Base-by-base conservation (phyloP, 2,329 filamentous ascomycete genomes). In the Aspergillus neotritici region DNA sequence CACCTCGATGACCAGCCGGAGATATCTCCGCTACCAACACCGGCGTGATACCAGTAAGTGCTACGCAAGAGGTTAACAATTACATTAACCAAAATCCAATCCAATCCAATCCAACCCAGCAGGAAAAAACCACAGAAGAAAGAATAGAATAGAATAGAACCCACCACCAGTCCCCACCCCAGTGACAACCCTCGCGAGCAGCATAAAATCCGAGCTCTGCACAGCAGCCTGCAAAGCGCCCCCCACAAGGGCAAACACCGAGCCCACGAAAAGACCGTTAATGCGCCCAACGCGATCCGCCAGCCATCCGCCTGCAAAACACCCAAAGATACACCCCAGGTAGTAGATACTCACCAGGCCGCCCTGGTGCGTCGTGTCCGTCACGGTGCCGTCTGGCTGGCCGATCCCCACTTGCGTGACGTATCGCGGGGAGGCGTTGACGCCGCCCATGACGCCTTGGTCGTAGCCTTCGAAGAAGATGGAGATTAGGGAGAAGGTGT, bases 231-330 rank as follows among this genome's bases (percentile, higher is more conserved):
- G 73, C 32, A 78, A 58, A 3, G 70, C 70, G 12, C 71, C 75
- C 8, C 75, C 75, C 4, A 77, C 46, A 5, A 77, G 55, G 2
- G 71, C 71, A 49, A 76, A 73, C 30, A 71, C 41, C 1, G 73
- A 63, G 1, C 73, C 73, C 21, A 72, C 57, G 40, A 76, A 66
- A 33, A 77, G 58, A 37, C 72, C 72, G 43, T 72, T 74, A 52
- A 75, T 76, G 25, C 76, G 72, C n/a, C 76, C 76, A 31, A 76
- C 67, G 14, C 65, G 67, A 52, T 79, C 76, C n/a, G 71, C 76
- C 14, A 72, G 56, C 68, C 70, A 72, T 7, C 66, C 73, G 9
- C 73, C 74, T 9, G 64, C 55, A 49, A 76, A 75, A 52, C 73
- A 76, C 10, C 72, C 74, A 40, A 71, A 69, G 44, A 76, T 73